Evolutionary conservation across 2,329 filamentous ascomycete genomes (phyloP).

Genomic region (Fusarium coffeatum): DNA sequence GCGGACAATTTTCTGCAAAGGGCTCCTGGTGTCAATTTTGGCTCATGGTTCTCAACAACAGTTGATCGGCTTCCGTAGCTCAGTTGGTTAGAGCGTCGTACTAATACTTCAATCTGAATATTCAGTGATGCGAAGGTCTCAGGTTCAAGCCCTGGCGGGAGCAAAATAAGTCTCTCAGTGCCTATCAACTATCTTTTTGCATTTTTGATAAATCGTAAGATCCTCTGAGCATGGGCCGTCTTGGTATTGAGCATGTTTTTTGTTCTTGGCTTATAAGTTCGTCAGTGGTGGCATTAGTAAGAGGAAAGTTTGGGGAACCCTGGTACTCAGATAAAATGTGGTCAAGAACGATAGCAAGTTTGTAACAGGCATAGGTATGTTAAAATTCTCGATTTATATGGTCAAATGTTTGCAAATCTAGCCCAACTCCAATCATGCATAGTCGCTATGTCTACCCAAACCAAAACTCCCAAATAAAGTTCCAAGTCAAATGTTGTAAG

Average conservation of each 20-base stretch:
- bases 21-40: neutral
- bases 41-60: neutral
- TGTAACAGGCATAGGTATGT: neutral
- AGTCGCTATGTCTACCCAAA: conserved; percentile 16
- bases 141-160: conserved; percentile 11
- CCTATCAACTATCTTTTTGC: neutral
- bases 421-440: conserved; percentile 36
- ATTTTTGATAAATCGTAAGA: neutral
- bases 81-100: conserved; percentile 12
- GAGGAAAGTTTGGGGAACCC: neutral
- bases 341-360: neutral
- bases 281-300: neutral
- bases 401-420: conserved; percentile 12
- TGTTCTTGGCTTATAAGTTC: neutral
- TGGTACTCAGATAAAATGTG: neutral
- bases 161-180: conserved; percentile 6
- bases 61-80: conserved; percentile 8
- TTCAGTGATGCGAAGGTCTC: conserved; percentile 9
- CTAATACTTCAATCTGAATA: conserved; percentile 7
- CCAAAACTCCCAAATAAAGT: conserved; percentile 25
- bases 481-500: neutral
- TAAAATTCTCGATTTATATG: neutral
- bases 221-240: neutral
- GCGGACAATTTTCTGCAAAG: neutral
- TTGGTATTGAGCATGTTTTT: neutral